Percentiles rank a stretch among this genome's conserved stretches.
These are phyloP conservation scores for Aspergillus kassunensis DNA, from an alignment of 495 filamentous ascomycete genomes.

Conservation along the genomic window DNA sequence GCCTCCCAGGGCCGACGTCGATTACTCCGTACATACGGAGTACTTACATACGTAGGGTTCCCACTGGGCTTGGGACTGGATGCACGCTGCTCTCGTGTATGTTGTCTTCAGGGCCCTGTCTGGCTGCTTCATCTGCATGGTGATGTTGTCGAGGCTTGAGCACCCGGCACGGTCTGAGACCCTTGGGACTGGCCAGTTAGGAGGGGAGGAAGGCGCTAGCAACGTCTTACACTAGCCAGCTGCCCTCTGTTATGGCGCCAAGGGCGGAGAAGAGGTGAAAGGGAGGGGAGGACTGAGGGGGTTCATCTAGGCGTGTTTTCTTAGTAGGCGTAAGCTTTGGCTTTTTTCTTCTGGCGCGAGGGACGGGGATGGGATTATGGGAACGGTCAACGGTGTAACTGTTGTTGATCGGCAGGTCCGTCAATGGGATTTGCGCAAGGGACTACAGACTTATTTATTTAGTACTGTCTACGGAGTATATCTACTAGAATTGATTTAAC, in stretches of 20 bases:
- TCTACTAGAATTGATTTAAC: too few relatives aligned
- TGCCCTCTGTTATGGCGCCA: neutral
- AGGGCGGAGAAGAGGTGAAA: neutral
- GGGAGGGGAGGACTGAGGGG: neutral
- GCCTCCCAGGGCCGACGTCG: too few relatives aligned
- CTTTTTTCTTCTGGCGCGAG: too few relatives aligned
- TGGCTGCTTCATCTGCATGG: constrained; percentile 6
- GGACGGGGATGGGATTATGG: too few relatives aligned
- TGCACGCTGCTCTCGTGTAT: too few relatives aligned
- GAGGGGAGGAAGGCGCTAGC: too few relatives aligned
- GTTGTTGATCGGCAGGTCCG: neutral
- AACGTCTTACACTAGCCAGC: neutral
- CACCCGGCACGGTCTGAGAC: too few relatives aligned
- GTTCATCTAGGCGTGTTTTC: neutral
- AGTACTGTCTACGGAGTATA: neutral
- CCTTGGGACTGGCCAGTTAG: too few relatives aligned
- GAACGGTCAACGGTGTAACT: neutral
- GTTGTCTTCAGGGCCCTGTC: constrained; percentile 3
- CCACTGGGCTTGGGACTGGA: too few relatives aligned
- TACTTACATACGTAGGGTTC: too few relatives aligned
- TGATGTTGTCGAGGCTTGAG: constrained; percentile 12
- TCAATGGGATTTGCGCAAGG: neutral
- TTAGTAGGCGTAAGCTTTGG: neutral
- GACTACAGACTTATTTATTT: neutral
- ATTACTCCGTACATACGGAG: too few relatives aligned